A percentile compares a stretch with the other conserved stretches of the same genome.
Conservation (phyloP, 2,329 filamentous ascomycete genomes). For the Periconia sp. region DNA sequence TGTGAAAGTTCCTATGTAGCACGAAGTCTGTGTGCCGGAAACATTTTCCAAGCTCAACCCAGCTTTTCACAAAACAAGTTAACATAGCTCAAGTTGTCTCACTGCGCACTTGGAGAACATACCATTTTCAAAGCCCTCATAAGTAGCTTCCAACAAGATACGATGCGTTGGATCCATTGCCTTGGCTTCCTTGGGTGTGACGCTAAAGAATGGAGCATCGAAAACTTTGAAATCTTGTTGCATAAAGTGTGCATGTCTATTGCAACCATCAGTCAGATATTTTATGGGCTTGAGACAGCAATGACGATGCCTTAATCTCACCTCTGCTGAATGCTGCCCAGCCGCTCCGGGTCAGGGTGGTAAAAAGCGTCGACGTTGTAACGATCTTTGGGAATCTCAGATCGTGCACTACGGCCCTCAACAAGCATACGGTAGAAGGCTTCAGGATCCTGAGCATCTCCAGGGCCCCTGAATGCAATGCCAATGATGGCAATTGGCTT, state of each 20-base stretch:
- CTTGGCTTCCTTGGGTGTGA: slow-evolving; percentile 9
- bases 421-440: slow-evolving; percentile 12
- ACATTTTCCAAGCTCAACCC: slow-evolving; percentile 12
- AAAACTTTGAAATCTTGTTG: slow-evolving; percentile 9
- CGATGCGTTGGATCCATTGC: slow-evolving; percentile 24
- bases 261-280: neutral
- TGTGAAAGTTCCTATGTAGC: slow-evolving; percentile 2
- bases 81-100: neutral
- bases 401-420: slow-evolving; percentile 3
- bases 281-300: neutral
- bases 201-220: slow-evolving; percentile 20
- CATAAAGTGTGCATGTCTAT: slow-evolving; percentile 1
- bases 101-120: neutral
- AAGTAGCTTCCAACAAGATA: slow-evolving; percentile 19
- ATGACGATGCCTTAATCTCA: neutral
- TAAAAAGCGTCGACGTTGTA: slow-evolving; percentile 10
- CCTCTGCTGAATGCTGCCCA: neutral
- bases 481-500: slow-evolving; percentile 17
- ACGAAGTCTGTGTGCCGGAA: slow-evolving; percentile 3
- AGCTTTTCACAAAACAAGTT: slow-evolving; percentile 16
- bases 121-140: slow-evolving; percentile 24
- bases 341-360: neutral
- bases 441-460: slow-evolving; percentile 2
- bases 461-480: slow-evolving; percentile 9
- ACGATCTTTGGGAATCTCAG: slow-evolving; percentile 9